Evolutionary conservation across 176 grass and related monocot genomes (phyloP), one percentile per base, ranked within the genome.

Genomic region (Cocos nucifera): DNA sequence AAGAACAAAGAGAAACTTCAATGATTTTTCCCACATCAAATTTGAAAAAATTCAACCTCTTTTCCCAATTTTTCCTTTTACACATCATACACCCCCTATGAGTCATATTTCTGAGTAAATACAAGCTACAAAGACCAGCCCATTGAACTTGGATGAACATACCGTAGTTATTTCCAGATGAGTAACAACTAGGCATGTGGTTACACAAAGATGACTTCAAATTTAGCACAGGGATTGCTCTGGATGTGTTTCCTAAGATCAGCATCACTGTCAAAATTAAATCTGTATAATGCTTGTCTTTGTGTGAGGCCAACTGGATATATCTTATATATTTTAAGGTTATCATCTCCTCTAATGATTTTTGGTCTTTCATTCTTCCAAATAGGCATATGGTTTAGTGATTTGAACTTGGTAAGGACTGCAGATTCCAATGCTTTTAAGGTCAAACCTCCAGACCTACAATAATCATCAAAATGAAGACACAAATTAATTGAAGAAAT

Each of bases 161-260:
- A 6, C 35, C 0, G 10, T 44, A 0, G 2, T 44, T 44, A 1
- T 44, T 44, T 44, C 10, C 10, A 44, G 10, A 44, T 12, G 6
- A 14, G 8, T 12, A 12, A 12, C 35, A 44, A 44, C 4, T 58
- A 26, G 57, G 12, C 57, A 59, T 15, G 1, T 17, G 10, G 57
- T 71, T 76, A 97, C 62, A 97, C 87, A 88, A 97, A 96, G 82
- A 96, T 82, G 8, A 88, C 87, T 83, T 97, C 87, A 67, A 97
- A 74, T 62, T 88, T 97, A 54, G 83, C 78, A 73, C 92, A 97
- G 19, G 87, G 84, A 59, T 90, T 86, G 48, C 81, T 83, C 71
- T 78, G 75, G 21, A 97, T 75, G 39, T 97, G 78, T 61, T 69
- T 77, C 62, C 66, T 73, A 51, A 97, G 71, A 49, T 85, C 80